Evolutionary conservation across 2,329 filamentous ascomycete genomes (phyloP).

Genomic region (Trichoderma pleuroti): DNA sequence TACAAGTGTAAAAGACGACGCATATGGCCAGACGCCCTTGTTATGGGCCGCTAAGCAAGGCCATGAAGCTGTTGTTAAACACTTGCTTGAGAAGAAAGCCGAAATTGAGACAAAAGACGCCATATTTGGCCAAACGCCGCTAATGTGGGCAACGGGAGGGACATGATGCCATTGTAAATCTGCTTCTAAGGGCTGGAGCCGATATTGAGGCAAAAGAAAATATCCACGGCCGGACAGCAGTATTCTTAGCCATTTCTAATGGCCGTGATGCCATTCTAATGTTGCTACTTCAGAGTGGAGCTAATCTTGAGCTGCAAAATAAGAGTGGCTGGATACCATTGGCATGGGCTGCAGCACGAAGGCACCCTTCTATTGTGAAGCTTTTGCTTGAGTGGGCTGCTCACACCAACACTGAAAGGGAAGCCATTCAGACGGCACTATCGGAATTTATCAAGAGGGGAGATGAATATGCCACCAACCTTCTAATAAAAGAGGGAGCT

Average conservation of each 20-base stretch:
- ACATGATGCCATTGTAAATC: neutral
- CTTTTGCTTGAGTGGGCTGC: too few species aligned
- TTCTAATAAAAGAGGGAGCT: neutral
- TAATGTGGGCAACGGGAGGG: neutral
- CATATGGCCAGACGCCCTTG: neutral
- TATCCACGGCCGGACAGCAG: neutral
- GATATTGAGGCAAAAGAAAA: neutral
- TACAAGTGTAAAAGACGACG: neutral
- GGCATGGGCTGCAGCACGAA: too few species aligned
- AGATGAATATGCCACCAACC: neutral
- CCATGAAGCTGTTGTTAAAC: neutral
- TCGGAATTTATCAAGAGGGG: neutral
- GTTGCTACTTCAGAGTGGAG: neutral
- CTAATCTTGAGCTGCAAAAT: rapidly evolving
- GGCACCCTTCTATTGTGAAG: too few species aligned
- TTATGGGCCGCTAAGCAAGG: neutral
- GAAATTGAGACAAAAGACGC: neutral
- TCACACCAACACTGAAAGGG: too few species aligned
- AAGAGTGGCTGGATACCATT: too few species aligned
- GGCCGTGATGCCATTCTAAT: neutral
- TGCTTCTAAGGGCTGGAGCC: neutral
- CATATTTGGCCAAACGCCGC: neutral
- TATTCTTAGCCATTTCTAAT: neutral
- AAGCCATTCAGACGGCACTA: neutral
- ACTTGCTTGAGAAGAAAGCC: neutral